These are phyloP conservation scores for Solanum hybrid DNA, from an alignment of 305 asterid species.

Conservation along the genomic window DNA sequence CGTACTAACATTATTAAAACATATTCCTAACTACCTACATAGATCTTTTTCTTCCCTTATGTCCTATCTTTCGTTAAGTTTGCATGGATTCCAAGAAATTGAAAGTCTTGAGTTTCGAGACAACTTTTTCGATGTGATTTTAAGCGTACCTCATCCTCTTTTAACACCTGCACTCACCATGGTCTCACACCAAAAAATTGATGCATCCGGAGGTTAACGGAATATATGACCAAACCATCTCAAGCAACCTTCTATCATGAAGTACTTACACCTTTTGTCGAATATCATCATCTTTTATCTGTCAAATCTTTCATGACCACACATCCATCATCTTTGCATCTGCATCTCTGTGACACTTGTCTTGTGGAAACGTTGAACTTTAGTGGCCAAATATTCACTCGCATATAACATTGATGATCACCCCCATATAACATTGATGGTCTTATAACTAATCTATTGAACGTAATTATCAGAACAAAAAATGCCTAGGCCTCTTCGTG, in stretches of 20 bases:
- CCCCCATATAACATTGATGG: neutral
- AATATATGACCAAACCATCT: neutral
- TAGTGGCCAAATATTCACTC: neutral
- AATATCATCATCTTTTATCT: neutral
- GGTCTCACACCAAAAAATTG: neutral
- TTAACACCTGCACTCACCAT: neutral
- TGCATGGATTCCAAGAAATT: neutral
- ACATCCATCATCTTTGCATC: neutral
- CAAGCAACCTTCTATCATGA: neutral
- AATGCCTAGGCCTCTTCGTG: neutral
- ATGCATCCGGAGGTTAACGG: neutral
- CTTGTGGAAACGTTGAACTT: neutral
- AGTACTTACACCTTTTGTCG: neutral
- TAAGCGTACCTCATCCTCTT: neutral
- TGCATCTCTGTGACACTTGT: neutral
- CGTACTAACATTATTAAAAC: neutral
- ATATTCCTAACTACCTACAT: neutral
- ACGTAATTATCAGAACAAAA: neutral
- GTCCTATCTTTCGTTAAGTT: neutral
- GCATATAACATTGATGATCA: neutral
- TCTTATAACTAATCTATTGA: neutral
- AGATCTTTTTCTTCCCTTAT: neutral
- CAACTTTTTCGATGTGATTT: neutral
- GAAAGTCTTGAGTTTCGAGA: neutral
- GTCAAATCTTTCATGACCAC: neutral